These are phyloP conservation scores for Phaeosphaeriaceae sp. DNA, from an alignment of 2,329 filamentous ascomycete species.

Conservation along the genomic window DNA sequence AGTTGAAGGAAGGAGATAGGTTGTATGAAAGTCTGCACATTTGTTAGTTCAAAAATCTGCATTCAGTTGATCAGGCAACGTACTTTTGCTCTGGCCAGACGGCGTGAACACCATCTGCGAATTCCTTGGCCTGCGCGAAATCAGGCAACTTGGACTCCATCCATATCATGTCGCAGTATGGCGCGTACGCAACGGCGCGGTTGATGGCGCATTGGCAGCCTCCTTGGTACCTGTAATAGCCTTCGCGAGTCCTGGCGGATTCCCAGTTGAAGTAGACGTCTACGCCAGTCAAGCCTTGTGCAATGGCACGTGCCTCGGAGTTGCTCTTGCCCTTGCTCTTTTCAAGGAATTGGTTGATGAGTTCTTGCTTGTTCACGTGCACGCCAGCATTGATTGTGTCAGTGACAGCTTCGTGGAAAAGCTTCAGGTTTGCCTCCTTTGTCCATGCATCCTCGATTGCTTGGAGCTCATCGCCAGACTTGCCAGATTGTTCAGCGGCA, in stretches of 20 bases:
- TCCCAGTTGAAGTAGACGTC: slow-evolving; percentile 97
- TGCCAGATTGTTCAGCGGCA: slow-evolving; percentile 80
- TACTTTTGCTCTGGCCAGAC: slow-evolving; percentile 97
- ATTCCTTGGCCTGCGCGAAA: slow-evolving; percentile 87
- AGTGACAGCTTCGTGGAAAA: slow-evolving; percentile 88
- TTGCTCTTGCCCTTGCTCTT: slow-evolving; percentile 84
- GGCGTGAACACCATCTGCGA: slow-evolving; percentile 90
- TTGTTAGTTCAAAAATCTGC: slow-evolving; percentile 6
- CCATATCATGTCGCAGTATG: slow-evolving; percentile 96
- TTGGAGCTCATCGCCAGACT: slow-evolving; percentile 80
- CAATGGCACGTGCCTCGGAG: slow-evolving; percentile 78
- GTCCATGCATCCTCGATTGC: slow-evolving; percentile 92
- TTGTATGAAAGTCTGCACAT: slow-evolving; percentile 87
- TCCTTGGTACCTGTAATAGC: slow-evolving; percentile 91
- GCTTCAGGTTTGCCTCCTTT: slow-evolving; percentile 76
- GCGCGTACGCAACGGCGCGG: slow-evolving; percentile 87
- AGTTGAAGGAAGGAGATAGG: slow-evolving; percentile 98
- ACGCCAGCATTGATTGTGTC: slow-evolving; percentile 77
- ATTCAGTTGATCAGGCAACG: slow-evolving; percentile 43
- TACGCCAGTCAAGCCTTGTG: slow-evolving; percentile 75
- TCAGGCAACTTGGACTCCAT: slow-evolving; percentile 99
- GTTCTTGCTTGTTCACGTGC: slow-evolving; percentile 70
- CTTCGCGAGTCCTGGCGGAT: slow-evolving; percentile 87
- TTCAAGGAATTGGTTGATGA: slow-evolving; percentile 71
- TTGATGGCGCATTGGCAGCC: slow-evolving; percentile 91